phyloP scores from a whole-genome alignment of 78 protist genomes.

The Chrysochromulina parva region DNA sequence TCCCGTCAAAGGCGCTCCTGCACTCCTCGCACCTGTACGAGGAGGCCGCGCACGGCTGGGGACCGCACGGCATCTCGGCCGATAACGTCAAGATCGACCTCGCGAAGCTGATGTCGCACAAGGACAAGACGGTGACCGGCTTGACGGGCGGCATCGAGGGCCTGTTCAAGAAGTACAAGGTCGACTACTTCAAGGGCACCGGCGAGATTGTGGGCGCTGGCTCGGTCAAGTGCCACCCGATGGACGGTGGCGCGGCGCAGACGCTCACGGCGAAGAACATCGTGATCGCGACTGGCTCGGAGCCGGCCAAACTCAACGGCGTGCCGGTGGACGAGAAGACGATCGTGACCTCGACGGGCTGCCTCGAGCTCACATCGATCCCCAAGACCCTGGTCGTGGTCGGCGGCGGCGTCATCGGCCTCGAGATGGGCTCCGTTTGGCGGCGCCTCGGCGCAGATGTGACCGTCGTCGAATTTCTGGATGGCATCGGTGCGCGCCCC shows the following conservation, averaged over 20 bases:
- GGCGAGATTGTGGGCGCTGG: constrained; percentile 70
- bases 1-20: constrained; percentile 98
- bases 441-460: constrained; percentile 60
- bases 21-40: constrained; percentile 93
- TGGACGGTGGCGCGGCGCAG: constrained; percentile 62
- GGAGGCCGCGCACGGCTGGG: constrained; percentile 69
- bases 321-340: constrained; percentile 81
- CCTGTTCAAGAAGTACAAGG: constrained; percentile 95
- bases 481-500: constrained; percentile 35
- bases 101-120: constrained; percentile 76
- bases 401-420: constrained; percentile 99
- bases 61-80: constrained; percentile 76
- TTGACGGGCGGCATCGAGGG: constrained; percentile 92
- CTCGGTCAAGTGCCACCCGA: constrained; percentile 60
- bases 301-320: constrained; percentile 72
- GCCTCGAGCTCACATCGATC: constrained; percentile 79
- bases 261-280: constrained; percentile 76
- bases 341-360: constrained; percentile 96
- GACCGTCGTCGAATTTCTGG: constrained; percentile 95
- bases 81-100: constrained; percentile 66
- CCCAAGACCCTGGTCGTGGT: constrained; percentile 93
- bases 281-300: constrained; percentile 97
- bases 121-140: constrained; percentile 65
- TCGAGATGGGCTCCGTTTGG: constrained; percentile 79
- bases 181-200: constrained; percentile 80